phyloP scores from a whole-genome alignment of 305 asterid species.

The Solanum hybrid region DNA sequence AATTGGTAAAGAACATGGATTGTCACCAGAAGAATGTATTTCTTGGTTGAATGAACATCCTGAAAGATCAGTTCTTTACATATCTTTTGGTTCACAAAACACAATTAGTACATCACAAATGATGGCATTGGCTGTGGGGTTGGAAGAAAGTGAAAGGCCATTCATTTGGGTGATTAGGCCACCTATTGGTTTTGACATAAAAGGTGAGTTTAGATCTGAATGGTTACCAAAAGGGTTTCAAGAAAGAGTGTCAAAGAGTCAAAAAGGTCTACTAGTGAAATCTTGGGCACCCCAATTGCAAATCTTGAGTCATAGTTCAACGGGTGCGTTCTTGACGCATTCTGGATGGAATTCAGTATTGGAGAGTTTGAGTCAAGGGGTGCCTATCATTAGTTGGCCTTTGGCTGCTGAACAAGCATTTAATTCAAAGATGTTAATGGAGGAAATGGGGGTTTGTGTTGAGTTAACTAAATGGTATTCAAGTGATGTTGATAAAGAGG shows the following conservation, averaged over 20 bases:
- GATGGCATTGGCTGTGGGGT: constrained; percentile 70
- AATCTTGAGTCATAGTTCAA: constrained; percentile 58
- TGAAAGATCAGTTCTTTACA: constrained; percentile 47
- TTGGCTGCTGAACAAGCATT: constrained; percentile 82
- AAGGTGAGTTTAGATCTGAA: constrained; percentile 44
- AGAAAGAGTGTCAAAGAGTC: constrained; percentile 16
- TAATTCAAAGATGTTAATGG: constrained; percentile 68
- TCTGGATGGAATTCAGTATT: constrained; percentile 81
- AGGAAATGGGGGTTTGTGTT: constrained; percentile 65
- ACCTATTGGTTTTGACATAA: constrained; percentile 42
- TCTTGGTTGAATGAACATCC: constrained; percentile 50
- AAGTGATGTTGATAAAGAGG: constrained; percentile 32
- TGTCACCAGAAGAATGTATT: constrained; percentile 52
- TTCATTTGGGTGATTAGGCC: constrained; percentile 79
- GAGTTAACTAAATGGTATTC: constrained; percentile 49
- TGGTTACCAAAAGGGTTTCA: constrained; percentile 67
- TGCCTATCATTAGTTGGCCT: constrained; percentile 91
- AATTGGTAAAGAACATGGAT: constrained; percentile 26
- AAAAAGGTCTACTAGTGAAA: constrained; percentile 47
- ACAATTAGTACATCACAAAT: constrained; percentile 55
- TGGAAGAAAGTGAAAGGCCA: constrained; percentile 46
- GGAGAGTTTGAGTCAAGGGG: constrained; percentile 87
- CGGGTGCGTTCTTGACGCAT: constrained; percentile 66
- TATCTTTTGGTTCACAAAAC: constrained; percentile 87
- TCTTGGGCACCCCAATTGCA: constrained; percentile 92